These are phyloP conservation scores for Raphanus sativus DNA, from an alignment of 345 rosid genomes.

Conservation along the genomic window DNA sequence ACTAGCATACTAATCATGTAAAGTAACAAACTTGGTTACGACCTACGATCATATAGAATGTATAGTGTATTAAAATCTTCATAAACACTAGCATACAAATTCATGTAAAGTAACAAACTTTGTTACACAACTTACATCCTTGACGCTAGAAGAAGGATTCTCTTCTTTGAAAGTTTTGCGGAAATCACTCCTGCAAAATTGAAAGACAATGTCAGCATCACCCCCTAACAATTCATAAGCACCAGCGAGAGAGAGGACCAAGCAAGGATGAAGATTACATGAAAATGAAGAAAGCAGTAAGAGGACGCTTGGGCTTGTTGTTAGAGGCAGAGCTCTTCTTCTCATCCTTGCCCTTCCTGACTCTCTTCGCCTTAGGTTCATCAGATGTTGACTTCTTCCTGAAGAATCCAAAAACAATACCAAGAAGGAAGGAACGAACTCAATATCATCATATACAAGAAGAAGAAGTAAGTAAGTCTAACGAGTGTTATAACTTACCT, in stretches of 20 bases:
- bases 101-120: neutral
- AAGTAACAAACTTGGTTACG: neutral
- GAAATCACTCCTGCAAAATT: conserved; percentile 61
- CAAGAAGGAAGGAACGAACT: neutral
- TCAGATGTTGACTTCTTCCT: conserved; percentile 67
- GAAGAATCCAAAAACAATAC: neutral
- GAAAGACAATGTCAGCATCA: conserved; percentile 12
- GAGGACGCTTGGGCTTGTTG: conserved; percentile 70
- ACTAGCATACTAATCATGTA: neutral
- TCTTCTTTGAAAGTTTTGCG: conserved; percentile 62
- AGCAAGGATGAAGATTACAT: conserved; percentile 40
- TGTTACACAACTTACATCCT: conserved; percentile 44
- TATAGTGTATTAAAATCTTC: neutral
- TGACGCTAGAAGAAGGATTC: conserved; percentile 57
- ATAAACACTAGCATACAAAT: neutral
- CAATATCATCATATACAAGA: neutral
- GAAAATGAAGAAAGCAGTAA: conserved; percentile 87
- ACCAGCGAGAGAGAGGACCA: neutral
- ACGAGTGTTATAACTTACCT: conserved; percentile 41
- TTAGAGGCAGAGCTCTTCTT: conserved; percentile 49
- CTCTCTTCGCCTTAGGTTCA: conserved; percentile 72
- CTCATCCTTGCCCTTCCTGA: conserved; percentile 41
- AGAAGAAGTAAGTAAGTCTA: too few relatives aligned
- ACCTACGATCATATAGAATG: neutral
- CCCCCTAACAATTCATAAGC: neutral